Evolutionary conservation across 805 yeast genomes (phyloP).

Genomic region (Candida chilensis): DNA sequence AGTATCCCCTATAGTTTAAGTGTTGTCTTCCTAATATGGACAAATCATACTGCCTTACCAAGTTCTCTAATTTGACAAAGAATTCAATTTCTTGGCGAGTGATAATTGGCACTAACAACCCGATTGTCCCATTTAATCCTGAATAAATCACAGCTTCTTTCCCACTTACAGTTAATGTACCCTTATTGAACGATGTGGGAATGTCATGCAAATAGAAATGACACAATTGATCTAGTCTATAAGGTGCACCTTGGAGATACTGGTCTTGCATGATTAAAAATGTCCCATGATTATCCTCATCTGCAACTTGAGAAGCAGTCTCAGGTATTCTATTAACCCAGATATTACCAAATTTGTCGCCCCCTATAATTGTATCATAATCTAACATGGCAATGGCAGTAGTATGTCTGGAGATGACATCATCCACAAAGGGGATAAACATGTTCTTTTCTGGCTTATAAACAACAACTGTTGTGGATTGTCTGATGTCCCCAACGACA

Average conservation of each 20-base stretch:
- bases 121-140: slow-evolving; percentile 79
- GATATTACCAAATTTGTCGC: slow-evolving; percentile 82
- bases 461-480: slow-evolving; percentile 50
- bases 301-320: slow-evolving; percentile 36
- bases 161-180: slow-evolving; percentile 52
- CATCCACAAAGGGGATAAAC: slow-evolving; percentile 64
- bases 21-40: slow-evolving; percentile 61
- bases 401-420: slow-evolving; percentile 56
- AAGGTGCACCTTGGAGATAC: slow-evolving; percentile 40
- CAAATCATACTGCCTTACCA: slow-evolving; percentile 20
- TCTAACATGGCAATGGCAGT: slow-evolving; percentile 58
- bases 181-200: slow-evolving; percentile 49
- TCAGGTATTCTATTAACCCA: slow-evolving; percentile 56
- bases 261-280: slow-evolving; percentile 19
- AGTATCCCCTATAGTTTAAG: slow-evolving; percentile 62
- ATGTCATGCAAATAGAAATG: slow-evolving; percentile 68
- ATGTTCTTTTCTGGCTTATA: slow-evolving; percentile 37
- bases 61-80: slow-evolving; percentile 44
- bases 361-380: slow-evolving; percentile 67
- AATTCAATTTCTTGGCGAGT: slow-evolving; percentile 54
- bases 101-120: slow-evolving; percentile 59
- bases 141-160: slow-evolving; percentile 57
- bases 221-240: slow-evolving; percentile 38
- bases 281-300: slow-evolving; percentile 38
- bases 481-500: slow-evolving; percentile 62